phyloP scores from a whole-genome alignment of 2,329 filamentous ascomycete genomes.

The Penicillium corylophilum region DNA sequence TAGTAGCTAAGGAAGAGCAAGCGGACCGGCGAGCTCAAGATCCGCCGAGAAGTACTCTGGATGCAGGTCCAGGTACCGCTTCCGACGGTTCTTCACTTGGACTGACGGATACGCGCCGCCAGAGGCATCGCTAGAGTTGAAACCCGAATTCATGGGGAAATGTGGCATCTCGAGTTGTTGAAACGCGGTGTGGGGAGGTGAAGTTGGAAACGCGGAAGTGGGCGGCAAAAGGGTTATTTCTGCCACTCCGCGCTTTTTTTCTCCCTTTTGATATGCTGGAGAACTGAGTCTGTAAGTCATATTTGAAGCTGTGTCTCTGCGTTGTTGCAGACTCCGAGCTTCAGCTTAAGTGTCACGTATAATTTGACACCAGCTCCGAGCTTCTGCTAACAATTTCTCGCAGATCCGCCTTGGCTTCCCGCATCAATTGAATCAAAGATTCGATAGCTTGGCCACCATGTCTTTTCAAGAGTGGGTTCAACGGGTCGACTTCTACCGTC shows the following conservation, averaged over 20 bases:
- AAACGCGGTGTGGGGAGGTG: constrained; percentile 13
- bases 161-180: constrained; percentile 33
- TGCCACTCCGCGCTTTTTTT: constrained; percentile 19
- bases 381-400: constrained; percentile 4
- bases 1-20: constrained; percentile 30
- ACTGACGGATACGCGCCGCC: constrained; percentile 37
- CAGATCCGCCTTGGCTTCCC: constrained; percentile 7
- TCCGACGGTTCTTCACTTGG: constrained; percentile 70
- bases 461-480: constrained; percentile 25
- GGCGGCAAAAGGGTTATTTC: constrained; percentile 28
- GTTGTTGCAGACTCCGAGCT: background rate
- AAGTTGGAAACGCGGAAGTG: constrained; percentile 26
- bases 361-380: background rate
- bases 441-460: constrained; percentile 24
- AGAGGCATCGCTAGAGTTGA: constrained; percentile 14
- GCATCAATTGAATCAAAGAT: constrained; percentile 4
- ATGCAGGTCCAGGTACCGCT: constrained; percentile 71
- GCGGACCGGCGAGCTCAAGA: constrained; percentile 61
- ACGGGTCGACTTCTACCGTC: constrained; percentile 27
- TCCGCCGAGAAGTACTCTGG: constrained; percentile 68
- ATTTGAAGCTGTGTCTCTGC: background rate
- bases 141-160: constrained; percentile 36
- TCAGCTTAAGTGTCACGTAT: background rate
- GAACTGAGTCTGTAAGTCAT: constrained; percentile 22
- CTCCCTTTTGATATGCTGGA: constrained; percentile 13